Base-by-base conservation (phyloP, 257 asterid genomes). In the Ehretia macrophylla region DNA sequence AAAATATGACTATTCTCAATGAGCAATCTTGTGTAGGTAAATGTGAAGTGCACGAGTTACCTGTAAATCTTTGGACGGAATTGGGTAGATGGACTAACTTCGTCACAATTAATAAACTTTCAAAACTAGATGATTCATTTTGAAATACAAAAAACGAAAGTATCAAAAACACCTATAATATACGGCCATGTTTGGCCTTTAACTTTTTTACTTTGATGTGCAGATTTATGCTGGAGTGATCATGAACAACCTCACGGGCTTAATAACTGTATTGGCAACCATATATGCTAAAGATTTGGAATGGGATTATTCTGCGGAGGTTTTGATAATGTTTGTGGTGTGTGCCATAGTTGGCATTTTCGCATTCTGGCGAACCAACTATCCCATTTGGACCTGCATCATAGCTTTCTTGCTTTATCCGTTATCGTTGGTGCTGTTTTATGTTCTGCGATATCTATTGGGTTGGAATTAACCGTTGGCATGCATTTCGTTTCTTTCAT, bases 221-320 rank as follows among this genome's bases (percentile, higher is more conserved):
- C 72, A 79, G 84, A 72, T 79, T 45, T 79, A 75, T 21, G 77
- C 79, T 53, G 73, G 76, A 58, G 79, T 77, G 76, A 60, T 62
- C 14, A 72, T 64, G 72, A 76, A 76, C 72, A 76, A 76, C 56
- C 48, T 72, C n/a, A 64, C 60, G 78, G 81, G 81, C 48, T 50
- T 71, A 63, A 17, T 72, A 38, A 60, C 71, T 21, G 62, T 72
- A 17, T 53, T 76, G 48, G 76, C 62, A 52, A 63, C 68, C 51
- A 68, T 72, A 17, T 65, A 46, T 19, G 53, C 65, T 11, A 76
- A 72, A 51, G 78, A 63, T 32, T 57, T 76, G 66, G 27, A 49
- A 21, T 76, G 82, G 82, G 32, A 59, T 66, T 76, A 72, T 48
- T 72, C 82, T 32, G 82, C 82, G 1, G 82, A 72, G 66, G 73